A percentile compares a stretch with the other conserved stretches of the same genome.
Conservation (phyloP, 768 basidiomycete species). For the Kwoniella europaea region DNA sequence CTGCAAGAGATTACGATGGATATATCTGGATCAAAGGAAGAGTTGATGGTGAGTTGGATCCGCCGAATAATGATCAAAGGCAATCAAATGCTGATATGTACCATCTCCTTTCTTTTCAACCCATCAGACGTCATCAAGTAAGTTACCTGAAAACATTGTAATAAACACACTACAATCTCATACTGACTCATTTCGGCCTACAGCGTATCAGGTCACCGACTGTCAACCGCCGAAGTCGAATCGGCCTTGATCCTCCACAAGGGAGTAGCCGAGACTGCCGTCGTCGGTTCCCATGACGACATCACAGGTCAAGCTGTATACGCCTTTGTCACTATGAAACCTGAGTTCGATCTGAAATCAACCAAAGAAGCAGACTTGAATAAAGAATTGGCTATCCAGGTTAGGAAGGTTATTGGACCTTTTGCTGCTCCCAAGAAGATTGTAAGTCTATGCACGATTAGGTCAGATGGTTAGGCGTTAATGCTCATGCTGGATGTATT, state of each 20-base stretch:
- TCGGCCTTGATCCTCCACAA: slow-evolving; percentile 91
- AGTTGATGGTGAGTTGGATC: slow-evolving; percentile 73
- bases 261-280: slow-evolving; percentile 94
- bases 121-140: slow-evolving; percentile 82
- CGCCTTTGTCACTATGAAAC: slow-evolving; percentile 92
- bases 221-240: slow-evolving; percentile 98
- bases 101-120: background rate
- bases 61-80: background rate
- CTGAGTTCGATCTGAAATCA: slow-evolving; percentile 80
- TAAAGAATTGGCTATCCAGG: slow-evolving; percentile 92
- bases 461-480: too few species aligned
- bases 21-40: slow-evolving; percentile 99
- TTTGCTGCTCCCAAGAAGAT: slow-evolving; percentile 97
- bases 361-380: slow-evolving; percentile 70
- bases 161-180: slow-evolving; percentile 13
- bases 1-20: slow-evolving; percentile 88
- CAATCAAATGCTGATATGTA: background rate
- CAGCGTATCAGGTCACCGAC: slow-evolving; percentile 86
- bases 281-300: slow-evolving; percentile 58
- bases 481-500: background rate
- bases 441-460: slow-evolving; percentile 60
- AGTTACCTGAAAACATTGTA: background rate
- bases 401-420: slow-evolving; percentile 95
- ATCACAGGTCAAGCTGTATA: slow-evolving; percentile 70
- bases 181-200: slow-evolving; percentile 10